A percentile compares a stretch with the other conserved stretches of the same genome.
These are phyloP conservation scores for Eucalyptus tenuipes DNA, from an alignment of 345 rosid species.

Conservation along the genomic window DNA sequence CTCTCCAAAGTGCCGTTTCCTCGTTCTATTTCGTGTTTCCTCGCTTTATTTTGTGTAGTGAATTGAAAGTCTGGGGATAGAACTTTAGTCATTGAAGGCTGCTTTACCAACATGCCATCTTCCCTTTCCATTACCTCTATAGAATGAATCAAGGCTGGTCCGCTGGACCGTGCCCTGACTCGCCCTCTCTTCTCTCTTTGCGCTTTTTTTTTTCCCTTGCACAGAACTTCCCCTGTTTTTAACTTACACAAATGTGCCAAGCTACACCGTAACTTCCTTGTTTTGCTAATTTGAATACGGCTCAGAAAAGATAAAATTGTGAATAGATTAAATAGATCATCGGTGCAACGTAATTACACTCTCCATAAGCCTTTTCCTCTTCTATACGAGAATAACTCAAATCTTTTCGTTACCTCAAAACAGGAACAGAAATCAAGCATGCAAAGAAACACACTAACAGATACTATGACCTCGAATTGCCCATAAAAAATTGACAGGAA, in stretches of 20 bases:
- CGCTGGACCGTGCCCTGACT: not conserved
- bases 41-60: not conserved
- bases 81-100: not conserved
- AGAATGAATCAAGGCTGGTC: not conserved
- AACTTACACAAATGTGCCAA: not conserved
- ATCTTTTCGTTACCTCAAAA: not conserved
- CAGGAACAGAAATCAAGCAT: not conserved
- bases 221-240: not conserved
- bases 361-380: not conserved
- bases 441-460: not conserved
- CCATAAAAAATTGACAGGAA: not conserved
- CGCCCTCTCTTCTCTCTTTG: not conserved
- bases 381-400: not conserved
- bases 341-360: not conserved
- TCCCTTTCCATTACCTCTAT: not conserved
- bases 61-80: not conserved
- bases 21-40: not conserved
- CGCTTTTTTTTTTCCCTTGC: not conserved
- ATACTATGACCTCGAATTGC: not conserved
- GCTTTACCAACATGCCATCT: not conserved
- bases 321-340: not conserved
- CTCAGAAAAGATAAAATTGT: not conserved
- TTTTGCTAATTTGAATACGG: not conserved
- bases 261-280: not conserved
- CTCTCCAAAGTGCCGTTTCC: not conserved